Base-by-base conservation (phyloP, 2,329 filamentous ascomycete genomes). In the Neonectria ditissima region DNA sequence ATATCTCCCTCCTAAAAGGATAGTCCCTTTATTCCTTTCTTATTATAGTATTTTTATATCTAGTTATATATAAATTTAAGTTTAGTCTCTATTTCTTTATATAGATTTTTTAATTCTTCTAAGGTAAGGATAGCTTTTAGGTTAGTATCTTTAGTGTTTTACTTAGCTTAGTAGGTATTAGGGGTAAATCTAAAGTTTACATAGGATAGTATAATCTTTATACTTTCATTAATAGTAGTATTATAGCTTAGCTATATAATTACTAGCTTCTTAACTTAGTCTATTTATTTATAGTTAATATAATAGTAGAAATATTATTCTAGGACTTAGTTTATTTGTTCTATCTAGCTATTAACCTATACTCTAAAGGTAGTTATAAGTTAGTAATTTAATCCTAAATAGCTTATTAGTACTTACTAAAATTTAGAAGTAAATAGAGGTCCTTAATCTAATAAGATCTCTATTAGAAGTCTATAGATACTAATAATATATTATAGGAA, bases 21-120 rank as follows among this genome's bases (percentile, higher is more conserved):
- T 60, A 62, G 30, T 68, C 39, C 34, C 24, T 66, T 63, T 55
- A 65, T 52, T 55, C 55, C 67, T 58, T 65, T 65, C 13, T 52
- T 13, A 52, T 66, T 63, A 57, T 56, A 48, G n/a, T 69, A 69
- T 24, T 57, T 55, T 28, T 43, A 48, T 64, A 67, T 61, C 52
- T 41, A 22, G 53, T 34, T 54, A 18, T 55, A 30, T 11, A 66
- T 44, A 56, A 50, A 44, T 10, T 44, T 22, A 6, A 44, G 18
- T 24, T 44, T 20, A 11, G 10, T 44, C 1, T 44, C 5, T 59
- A 62, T 54, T 41, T 63, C 22, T 44, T 47, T 28, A 39, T 66
- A 57, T 52, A 66, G 26, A 16, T 56, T 37, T 20, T 53, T 22
- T 54, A 65, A 20, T 53, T 62, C 20, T n/a, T 65, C 26, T 24